Evolutionary conservation across 2,329 filamentous ascomycete genomes (phyloP).

Genomic region (Cytospora mali): DNA sequence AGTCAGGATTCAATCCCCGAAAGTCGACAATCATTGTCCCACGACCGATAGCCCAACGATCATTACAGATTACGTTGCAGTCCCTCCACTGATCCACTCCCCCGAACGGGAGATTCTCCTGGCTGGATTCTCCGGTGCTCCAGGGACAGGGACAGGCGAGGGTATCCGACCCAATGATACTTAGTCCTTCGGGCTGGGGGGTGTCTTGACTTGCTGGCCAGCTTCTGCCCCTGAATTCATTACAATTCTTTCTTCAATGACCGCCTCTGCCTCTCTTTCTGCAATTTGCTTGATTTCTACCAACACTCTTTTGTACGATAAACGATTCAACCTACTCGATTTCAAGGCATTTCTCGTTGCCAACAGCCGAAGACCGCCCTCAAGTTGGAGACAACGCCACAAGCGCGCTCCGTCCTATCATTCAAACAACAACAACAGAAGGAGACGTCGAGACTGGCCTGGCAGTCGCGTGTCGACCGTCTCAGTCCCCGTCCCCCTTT

Average conservation of each 20-base stretch:
- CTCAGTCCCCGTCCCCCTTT: slow-evolving; percentile 28
- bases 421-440: slow-evolving; percentile 36
- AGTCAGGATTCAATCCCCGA: not conserved
- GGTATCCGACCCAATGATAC: slow-evolving; percentile 14
- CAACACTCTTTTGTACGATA: slow-evolving; percentile 49
- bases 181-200: slow-evolving; percentile 11
- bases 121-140: slow-evolving; percentile 16
- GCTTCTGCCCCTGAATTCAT: slow-evolving; percentile 21
- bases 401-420: slow-evolving; percentile 41
- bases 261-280: slow-evolving; percentile 33
- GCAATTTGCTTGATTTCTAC: slow-evolving; percentile 49
- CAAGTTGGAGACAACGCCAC: slow-evolving; percentile 41
- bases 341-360: slow-evolving; percentile 47
- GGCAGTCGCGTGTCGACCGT: slow-evolving; percentile 29
- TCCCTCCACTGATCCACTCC: slow-evolving; percentile 19
- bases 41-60: not conserved
- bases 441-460: slow-evolving; percentile 32
- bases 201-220: slow-evolving; percentile 17
- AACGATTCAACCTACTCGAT: slow-evolving; percentile 42
- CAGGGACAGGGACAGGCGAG: slow-evolving; percentile 22
- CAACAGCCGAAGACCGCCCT: slow-evolving; percentile 42
- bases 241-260: slow-evolving; percentile 39
- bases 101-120: slow-evolving; percentile 13
- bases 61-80: slow-evolving; percentile 17
- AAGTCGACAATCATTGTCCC: not conserved